phyloP scores from a whole-genome alignment of 768 basidiomycete species.

The Lanmaoa pseudosensibilis region DNA sequence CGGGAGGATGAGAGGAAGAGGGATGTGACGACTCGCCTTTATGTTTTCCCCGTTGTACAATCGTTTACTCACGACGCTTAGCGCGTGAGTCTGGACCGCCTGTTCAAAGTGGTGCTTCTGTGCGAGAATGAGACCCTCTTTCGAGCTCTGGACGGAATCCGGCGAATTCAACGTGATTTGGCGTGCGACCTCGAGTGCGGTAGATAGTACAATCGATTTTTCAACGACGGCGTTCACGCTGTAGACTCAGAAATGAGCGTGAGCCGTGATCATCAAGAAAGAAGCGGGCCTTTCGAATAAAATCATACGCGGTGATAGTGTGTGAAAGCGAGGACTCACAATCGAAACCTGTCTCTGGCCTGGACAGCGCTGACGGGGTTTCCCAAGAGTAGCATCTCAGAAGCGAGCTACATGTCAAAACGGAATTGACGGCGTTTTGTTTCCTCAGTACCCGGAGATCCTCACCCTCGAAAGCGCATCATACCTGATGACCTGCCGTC shows the following conservation, averaged over 20 bases:
- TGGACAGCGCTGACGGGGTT: conserved; percentile 64
- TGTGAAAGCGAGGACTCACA: conserved; percentile 49
- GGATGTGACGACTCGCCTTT: conserved; percentile 44
- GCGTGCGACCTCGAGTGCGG: conserved; percentile 62
- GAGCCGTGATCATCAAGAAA: conserved; percentile 16
- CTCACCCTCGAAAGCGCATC: conserved; percentile 1
- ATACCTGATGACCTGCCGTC: conserved; percentile 74
- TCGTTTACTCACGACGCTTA: conserved; percentile 49
- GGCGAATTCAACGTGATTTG: conserved; percentile 68
- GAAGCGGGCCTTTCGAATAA: conserved; percentile 1
- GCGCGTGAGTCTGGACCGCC: conserved; percentile 45
- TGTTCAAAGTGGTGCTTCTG: conserved; percentile 54
- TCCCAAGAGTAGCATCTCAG: conserved; percentile 76
- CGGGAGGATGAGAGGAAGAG: not conserved
- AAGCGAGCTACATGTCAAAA: conserved; percentile 51
- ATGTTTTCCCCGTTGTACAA: conserved; percentile 67
- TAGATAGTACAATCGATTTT: conserved; percentile 47
- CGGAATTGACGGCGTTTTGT: conserved; percentile 1
- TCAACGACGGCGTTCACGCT: conserved; percentile 76
- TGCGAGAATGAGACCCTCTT: conserved; percentile 61
- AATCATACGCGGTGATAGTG: conserved; percentile 13
- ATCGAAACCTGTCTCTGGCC: conserved; percentile 68
- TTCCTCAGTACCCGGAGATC: conserved; percentile 17
- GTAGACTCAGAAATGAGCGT: conserved; percentile 8
- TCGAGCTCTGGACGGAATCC: conserved; percentile 76